Evolutionary conservation across 306 rosid genomes (phyloP).

Genomic region (Benincasa hispida): DNA sequence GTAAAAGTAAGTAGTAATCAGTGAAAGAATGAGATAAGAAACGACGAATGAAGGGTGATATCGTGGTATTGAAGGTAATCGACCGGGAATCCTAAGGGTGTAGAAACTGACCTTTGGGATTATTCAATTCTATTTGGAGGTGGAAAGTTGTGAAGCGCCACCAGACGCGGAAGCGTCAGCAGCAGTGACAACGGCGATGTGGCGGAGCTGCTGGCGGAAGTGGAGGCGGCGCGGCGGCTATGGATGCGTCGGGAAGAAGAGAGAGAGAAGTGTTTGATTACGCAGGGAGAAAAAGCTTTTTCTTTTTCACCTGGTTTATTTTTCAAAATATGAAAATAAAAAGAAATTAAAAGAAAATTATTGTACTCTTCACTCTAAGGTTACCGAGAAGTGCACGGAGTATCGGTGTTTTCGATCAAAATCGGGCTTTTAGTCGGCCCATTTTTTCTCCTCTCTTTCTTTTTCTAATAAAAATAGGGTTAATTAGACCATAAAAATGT

Average conservation of each 20-base stretch:
- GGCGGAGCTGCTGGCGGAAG: neutral
- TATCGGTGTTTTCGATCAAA: neutral
- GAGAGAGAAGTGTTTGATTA: neutral
- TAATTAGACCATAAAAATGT: no score
- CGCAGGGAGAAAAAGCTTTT: neutral
- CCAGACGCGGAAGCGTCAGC: constrained; percentile 9
- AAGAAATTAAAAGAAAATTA: neutral
- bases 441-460: neutral
- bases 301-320: neutral
- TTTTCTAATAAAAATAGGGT: neutral
- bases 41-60: neutral
- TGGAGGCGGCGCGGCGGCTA: constrained; percentile 4
- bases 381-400: neutral
- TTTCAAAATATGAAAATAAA: neutral
- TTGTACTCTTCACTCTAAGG: neutral
- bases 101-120: neutral
- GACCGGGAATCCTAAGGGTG: neutral
- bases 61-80: neutral
- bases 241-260: neutral
- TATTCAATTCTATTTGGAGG: neutral
- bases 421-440: neutral
- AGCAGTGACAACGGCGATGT: neutral
- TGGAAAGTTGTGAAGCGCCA: neutral
- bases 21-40: neutral
- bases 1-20: neutral